Base-by-base conservation (phyloP, 1,139 yeast genomes). In the Magnusiomyces suaveolens region DNA sequence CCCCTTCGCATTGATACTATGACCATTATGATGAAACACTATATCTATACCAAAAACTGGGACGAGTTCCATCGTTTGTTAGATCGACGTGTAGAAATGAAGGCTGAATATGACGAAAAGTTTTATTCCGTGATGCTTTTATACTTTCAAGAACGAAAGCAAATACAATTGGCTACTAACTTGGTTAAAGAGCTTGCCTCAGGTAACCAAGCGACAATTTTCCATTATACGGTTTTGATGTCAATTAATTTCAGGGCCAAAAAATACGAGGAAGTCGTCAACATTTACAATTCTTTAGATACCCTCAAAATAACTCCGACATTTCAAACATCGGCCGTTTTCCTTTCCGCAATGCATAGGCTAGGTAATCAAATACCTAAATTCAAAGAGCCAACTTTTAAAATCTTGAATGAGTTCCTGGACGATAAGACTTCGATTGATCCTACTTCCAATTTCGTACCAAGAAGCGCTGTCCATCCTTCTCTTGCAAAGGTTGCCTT, bases 181-280 rank as follows among this genome's bases (percentile, higher is more conserved):
- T 50, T 59, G 1, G 55, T 69, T 41, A 47, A 53, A 1, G 60
- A 60, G 21, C 60, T 65, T 59, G 52, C 50, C 18, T 43, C 39
- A 3, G 56, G 59, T 2, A 46, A 61, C 2, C 50, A 47, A 23
- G 57, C 60, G 6, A 58, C 57, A 14, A 60, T 63, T 8, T 63
- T 62, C 32, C 70, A 69, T 53, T 68, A 62, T 46, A 58, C 66
- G 0, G 52, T 67, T 12, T 50, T 68, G 25, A 61, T 66, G 59
- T 56, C 60, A 10, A 61, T 60, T 2, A 60, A 57, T 46, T 46
- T 61, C n/a, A 21, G 38, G 10, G 43, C 23, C 18, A 46, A 46
- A n/a, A 33, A 52, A 18, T 54, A 43, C 32, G 52, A 54, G 4
- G 46, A 56, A 29, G 63, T 59, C 8, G 57, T 57, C 18, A 49